Conservation (phyloP, 352 stramenopile species). For the Phytophthora tubulina region DNA sequence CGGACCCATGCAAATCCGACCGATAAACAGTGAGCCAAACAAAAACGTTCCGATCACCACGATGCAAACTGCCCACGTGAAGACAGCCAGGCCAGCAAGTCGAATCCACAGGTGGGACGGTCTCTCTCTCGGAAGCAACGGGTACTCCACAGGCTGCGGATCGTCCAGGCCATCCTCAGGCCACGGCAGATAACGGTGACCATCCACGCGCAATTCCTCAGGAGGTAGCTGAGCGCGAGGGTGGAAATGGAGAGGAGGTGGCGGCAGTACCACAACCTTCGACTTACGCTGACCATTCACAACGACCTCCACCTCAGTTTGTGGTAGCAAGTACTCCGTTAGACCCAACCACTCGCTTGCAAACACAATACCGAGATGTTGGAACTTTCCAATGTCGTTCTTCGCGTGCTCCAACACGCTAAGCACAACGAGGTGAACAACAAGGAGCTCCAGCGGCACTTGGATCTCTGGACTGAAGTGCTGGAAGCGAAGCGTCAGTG, state of each 20-base stretch:
- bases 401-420: constrained; percentile 94
- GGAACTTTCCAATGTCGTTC: constrained; percentile 84
- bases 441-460: constrained; percentile 95
- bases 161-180: constrained; percentile 86
- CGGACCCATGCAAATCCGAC: constrained; percentile 70
- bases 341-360: constrained; percentile 73
- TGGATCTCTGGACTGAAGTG: constrained; percentile 95
- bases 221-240: constrained; percentile 72
- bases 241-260: constrained; percentile 86
- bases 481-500: constrained; percentile 89
- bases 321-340: constrained; percentile 76
- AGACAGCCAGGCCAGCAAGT: constrained; percentile 59
- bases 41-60: constrained; percentile 65
- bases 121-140: constrained; percentile 61
- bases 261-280: constrained; percentile 59
- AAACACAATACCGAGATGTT: constrained; percentile 71
- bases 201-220: constrained; percentile 75
- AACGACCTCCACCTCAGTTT: constrained; percentile 50
- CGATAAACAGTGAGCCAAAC: constrained; percentile 78
- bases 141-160: constrained; percentile 72
- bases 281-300: constrained; percentile 45
- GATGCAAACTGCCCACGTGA: constrained; percentile 72
- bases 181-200: constrained; percentile 84
- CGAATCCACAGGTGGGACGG: constrained; percentile 67
- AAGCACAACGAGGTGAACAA: constrained; percentile 96